Evolutionary conservation across 495 filamentous ascomycete genomes (phyloP).

Genomic region (Usnea hakonensis): DNA sequence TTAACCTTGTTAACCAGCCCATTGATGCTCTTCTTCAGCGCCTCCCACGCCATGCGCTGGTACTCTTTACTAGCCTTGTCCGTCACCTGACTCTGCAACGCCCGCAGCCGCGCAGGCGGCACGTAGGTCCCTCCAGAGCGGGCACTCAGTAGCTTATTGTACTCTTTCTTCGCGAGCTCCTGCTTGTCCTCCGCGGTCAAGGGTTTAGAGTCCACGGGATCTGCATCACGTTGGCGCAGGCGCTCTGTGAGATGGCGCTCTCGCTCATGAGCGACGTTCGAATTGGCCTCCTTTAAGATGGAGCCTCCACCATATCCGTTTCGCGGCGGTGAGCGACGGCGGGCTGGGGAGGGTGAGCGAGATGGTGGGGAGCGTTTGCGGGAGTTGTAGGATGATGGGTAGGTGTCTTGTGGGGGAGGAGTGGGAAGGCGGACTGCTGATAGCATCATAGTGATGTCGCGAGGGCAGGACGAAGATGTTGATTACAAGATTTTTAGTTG

Average conservation of each 20-base stretch:
- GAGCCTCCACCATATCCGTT: conserved; percentile 27
- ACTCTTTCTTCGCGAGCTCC: conserved; percentile 76
- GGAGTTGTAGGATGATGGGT: conserved; percentile 41
- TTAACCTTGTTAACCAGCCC: conserved; percentile 99
- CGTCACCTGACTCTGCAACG: conserved; percentile 91
- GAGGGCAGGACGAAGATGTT: background rate
- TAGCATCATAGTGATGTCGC: conserved; percentile 38
- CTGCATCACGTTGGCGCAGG: conserved; percentile 46
- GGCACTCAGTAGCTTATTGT: conserved; percentile 80
- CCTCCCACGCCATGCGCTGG: conserved; percentile 98
- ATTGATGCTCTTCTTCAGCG: conserved; percentile 97
- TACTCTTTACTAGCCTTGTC: conserved; percentile 95
- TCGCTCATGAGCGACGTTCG: conserved; percentile 51
- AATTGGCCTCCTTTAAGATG: conserved; percentile 44
- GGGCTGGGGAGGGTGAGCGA: conserved; percentile 56
- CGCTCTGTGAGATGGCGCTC: conserved; percentile 57
- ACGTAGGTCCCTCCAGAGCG: conserved; percentile 94
- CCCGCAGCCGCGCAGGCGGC: conserved; percentile 80
- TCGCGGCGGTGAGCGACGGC: conserved; percentile 51
- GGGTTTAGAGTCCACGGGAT: conserved; percentile 45
- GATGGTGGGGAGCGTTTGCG: conserved; percentile 58
- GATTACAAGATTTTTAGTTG: background rate
- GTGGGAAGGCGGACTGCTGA: conserved; percentile 63
- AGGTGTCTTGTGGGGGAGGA: conserved; percentile 48
- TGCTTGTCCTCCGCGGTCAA: conserved; percentile 79